Evolutionary conservation across 2,329 filamentous ascomycete species (phyloP), one percentile per base, ranked within the genome.

Genomic region (Aplosporella prunicola): DNA sequence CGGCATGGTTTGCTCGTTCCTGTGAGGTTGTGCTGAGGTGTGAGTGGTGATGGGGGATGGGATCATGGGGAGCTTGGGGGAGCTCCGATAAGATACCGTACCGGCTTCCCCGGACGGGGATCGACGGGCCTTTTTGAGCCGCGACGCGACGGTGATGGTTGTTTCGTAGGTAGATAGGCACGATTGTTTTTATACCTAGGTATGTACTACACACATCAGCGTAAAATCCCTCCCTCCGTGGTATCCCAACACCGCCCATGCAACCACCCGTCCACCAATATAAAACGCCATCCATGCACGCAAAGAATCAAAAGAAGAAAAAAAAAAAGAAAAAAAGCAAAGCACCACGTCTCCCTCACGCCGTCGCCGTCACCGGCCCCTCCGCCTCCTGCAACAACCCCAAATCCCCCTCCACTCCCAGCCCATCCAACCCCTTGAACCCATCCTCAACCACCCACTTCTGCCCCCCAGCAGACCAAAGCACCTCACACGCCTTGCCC

Each of bases 391-490:
- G 32, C 28, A 47, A 17, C 36, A 28, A 25, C 17, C 22, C 28
- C 39, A 40, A 26, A 22, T 57, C 53, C 9, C 48, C 51, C 13
- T 58, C 38, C 6, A 48, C 51, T 22, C 56, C 57, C 31, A 71
- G 41, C 20, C 58, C 63, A 41, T 89, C 82, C 36, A 94, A 57
- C 0, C 80, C 82, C 45, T 71, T 69, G 51, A 93, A 93, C 0
- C 87, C 88, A 32, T 95, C 88, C 57, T 95, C 87, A 0, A 94
- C 83, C 1, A 71, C 64, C 89, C 89, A 95, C 40, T 76, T 76
- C 50, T 76, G 70, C 2, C 70, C 72, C 40, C 72, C 68, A 13
- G 65, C 63, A 15, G 68, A 64, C 45, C 79, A 72, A 41, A 96
- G 59, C 5, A 86, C 84, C 51, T 85, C 80, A 49, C 91, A 98